A percentile compares a stretch with the other conserved stretches of the same genome.
Conservation (phyloP, 371 early-diverging fungal species). For the Saksenaea oblongispora region DNA sequence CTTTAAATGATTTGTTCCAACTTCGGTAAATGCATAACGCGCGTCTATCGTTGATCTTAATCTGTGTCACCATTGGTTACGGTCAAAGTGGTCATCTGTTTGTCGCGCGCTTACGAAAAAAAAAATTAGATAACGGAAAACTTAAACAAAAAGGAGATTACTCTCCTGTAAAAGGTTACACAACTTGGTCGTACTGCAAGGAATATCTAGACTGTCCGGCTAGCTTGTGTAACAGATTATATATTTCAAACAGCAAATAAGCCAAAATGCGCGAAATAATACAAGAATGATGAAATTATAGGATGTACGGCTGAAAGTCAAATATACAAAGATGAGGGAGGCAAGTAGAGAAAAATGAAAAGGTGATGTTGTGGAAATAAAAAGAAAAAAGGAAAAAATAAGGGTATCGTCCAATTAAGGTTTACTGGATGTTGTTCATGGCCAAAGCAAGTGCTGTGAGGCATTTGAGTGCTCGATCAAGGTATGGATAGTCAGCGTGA, state of each 20-base stretch:
- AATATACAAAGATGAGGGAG: background rate
- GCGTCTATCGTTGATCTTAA: too few relatives aligned
- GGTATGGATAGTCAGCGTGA: slow-evolving; percentile 36
- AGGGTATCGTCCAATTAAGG: background rate
- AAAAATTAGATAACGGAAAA: too few relatives aligned
- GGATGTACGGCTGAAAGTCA: background rate
- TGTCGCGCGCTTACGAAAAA: too few relatives aligned
- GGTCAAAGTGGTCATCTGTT: too few relatives aligned
- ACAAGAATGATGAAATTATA: background rate
- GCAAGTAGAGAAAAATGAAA: background rate
- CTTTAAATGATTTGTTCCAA: too few relatives aligned
- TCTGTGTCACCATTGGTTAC: too few relatives aligned
- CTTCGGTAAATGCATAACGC: too few relatives aligned
- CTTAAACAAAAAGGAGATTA: too few relatives aligned
- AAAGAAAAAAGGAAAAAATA: background rate
- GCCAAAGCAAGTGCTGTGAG: slow-evolving; percentile 46
- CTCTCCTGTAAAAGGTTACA: background rate
- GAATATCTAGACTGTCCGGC: slow-evolving; percentile 1
- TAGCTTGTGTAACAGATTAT: slow-evolving; percentile 5
- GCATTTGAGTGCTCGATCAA: slow-evolving; percentile 37
- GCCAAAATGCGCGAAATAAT: slow-evolving; percentile 2
- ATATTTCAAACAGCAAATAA: background rate
- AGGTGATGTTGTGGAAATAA: too few relatives aligned
- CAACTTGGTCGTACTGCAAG: background rate
- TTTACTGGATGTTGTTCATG: slow-evolving; percentile 38